A percentile compares a stretch with the other conserved stretches of the same genome.
Conservation (phyloP, 306 rosid genomes). For the Begonia masoniana region DNA sequence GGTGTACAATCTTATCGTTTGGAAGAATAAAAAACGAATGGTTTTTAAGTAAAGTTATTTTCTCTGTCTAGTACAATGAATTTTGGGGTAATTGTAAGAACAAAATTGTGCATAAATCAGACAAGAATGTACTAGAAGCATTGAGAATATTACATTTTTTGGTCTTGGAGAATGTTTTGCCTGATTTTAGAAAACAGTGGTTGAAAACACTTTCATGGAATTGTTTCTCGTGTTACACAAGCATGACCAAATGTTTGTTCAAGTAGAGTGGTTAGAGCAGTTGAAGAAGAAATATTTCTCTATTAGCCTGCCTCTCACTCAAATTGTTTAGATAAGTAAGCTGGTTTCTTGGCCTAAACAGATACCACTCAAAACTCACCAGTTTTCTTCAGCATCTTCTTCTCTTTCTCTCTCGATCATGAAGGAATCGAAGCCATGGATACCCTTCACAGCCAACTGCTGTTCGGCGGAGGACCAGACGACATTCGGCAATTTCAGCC, state of each 20-base stretch:
- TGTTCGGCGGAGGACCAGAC: constrained; percentile 41
- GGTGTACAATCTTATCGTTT: too few species aligned
- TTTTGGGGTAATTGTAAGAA: too few species aligned
- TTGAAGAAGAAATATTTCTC: constrained; percentile 6
- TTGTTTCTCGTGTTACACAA: neutral
- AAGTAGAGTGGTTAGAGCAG: constrained; percentile 18
- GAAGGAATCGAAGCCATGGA: constrained; percentile 21
- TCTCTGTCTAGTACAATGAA: too few species aligned
- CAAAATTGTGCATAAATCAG: too few species aligned
- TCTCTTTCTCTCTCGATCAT: constrained; percentile 2
- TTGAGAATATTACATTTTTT: too few species aligned
- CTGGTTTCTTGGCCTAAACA: neutral
- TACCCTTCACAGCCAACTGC: constrained; percentile 29
- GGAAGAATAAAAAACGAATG: too few species aligned
- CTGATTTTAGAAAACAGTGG: too few species aligned
- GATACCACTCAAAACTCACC: neutral
- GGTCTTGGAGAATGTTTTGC: too few species aligned
- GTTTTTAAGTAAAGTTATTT: too few species aligned
- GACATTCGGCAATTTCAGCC: constrained; percentile 40
- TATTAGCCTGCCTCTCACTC: neutral
- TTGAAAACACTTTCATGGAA: too few species aligned
- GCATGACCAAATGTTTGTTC: neutral
- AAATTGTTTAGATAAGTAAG: constrained; percentile 2
- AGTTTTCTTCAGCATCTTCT: neutral
- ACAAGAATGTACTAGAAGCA: too few species aligned